These are phyloP conservation scores for Dittrichia graveolens DNA, from an alignment of 129 eudicot species.

Conservation along the genomic window DNA sequence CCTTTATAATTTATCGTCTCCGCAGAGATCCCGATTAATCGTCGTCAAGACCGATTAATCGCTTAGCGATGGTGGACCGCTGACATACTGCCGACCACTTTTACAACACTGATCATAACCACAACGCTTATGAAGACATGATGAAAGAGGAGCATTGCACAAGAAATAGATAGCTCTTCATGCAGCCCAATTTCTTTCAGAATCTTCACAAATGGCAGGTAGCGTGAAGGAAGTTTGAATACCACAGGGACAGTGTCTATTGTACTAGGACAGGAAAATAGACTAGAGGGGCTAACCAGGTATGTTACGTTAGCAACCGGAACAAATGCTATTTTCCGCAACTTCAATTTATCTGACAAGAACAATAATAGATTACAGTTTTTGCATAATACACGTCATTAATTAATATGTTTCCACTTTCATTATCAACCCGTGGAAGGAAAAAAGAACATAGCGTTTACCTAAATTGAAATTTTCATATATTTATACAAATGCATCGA, in stretches of 20 bases:
- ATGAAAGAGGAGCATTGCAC: background rate
- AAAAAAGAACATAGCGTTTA: no score
- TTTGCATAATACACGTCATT: background rate
- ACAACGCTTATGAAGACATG: no score
- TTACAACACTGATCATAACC: no score
- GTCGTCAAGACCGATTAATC: no score
- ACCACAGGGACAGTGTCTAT: background rate
- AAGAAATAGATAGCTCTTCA: slow-evolving; percentile 11
- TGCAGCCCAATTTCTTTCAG: slow-evolving; percentile 12
- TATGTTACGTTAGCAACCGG: background rate
- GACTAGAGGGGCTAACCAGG: background rate
- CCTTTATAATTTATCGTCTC: no score
- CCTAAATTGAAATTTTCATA: no score
- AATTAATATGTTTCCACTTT: no score
- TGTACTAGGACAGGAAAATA: background rate
- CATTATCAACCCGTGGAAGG: no score
- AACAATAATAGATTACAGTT: background rate
- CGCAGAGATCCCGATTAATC: no score
- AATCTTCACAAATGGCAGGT: slow-evolving; percentile 15
- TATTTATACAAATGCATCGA: no score
- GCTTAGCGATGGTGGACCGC: no score
- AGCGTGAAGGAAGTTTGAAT: slow-evolving; percentile 13
- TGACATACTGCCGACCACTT: no score
- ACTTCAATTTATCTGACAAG: background rate
- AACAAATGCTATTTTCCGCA: background rate